A percentile compares a stretch with the other conserved stretches of the same genome.
phyloP scores from a whole-genome alignment of 192 early-diverging fungal species.

The Oehlia diaphana region DNA sequence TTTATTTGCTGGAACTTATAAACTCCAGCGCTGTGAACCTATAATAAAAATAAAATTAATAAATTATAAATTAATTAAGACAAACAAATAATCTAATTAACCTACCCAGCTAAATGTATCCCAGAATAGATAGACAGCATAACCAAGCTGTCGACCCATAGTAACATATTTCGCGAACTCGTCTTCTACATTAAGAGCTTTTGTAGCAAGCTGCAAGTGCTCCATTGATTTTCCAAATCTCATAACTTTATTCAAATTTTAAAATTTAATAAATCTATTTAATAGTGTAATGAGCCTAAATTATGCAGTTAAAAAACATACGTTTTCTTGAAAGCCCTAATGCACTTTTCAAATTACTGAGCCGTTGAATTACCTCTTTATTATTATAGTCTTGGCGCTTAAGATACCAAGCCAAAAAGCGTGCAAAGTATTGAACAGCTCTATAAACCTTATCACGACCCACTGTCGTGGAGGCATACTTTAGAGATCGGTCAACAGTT shows the following conservation, averaged over 20 bases:
- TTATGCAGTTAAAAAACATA: constrained; percentile 35
- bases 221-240: constrained; percentile 70
- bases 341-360: constrained; percentile 61
- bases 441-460: constrained; percentile 82
- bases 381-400: constrained; percentile 50
- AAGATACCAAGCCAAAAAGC: constrained; percentile 74
- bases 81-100: neutral
- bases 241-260: constrained; percentile 49
- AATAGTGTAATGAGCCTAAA: neutral
- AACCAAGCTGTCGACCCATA: constrained; percentile 58
- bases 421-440: constrained; percentile 84
- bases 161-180: constrained; percentile 54
- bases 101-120: constrained; percentile 69
- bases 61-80: neutral
- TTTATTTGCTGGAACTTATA: constrained; percentile 67
- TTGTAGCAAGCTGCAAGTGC: constrained; percentile 58
- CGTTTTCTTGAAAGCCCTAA: constrained; percentile 68
- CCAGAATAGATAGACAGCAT: constrained; percentile 59
- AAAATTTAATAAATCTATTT: neutral
- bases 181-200: constrained; percentile 57
- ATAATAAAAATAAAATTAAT: neutral
- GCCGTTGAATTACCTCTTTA: constrained; percentile 60
- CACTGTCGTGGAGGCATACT: constrained; percentile 60
- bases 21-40: constrained; percentile 61
- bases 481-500: constrained; percentile 44